These are phyloP conservation scores for Alternaria hordeiaustralica DNA, from an alignment of 2,329 filamentous ascomycete genomes.

Conservation along the genomic window DNA sequence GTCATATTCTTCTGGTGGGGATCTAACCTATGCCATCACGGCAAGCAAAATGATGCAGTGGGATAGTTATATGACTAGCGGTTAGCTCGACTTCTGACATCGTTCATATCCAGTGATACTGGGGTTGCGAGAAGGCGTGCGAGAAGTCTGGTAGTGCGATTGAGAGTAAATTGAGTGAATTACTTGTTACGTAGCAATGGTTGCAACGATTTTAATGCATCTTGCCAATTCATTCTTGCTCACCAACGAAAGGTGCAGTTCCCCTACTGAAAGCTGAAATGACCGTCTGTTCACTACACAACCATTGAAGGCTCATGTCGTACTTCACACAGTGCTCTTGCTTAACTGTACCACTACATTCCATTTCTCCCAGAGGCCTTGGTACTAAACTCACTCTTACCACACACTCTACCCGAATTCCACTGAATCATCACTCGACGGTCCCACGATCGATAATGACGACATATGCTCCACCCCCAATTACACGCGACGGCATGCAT, in stretches of 20 bases:
- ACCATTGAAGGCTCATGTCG: rapidly evolving
- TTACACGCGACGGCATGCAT: not conserved
- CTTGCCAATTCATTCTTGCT: not conserved
- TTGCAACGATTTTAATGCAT: not conserved
- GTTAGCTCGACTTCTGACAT: not conserved
- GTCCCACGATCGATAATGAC: not conserved
- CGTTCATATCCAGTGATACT: not conserved
- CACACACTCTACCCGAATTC: not conserved
- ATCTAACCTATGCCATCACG: not conserved
- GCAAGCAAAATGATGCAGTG: too few species aligned
- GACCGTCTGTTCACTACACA: not conserved
- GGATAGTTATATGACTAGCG: not conserved
- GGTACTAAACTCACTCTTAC: not conserved
- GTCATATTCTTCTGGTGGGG: not conserved
- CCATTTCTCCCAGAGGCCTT: not conserved
- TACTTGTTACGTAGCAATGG: not conserved
- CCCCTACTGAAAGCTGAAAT: not conserved
- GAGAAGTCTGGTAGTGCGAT: not conserved
- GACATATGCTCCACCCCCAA: rapidly evolving
- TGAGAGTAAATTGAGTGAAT: not conserved
- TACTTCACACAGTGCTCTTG: not conserved
- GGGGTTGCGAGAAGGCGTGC: not conserved
- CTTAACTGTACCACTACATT: not conserved
- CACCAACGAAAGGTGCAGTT: not conserved
- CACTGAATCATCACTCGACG: not conserved